phyloP scores from a whole-genome alignment of 257 asterid genomes.

The Echites panduratus region DNA sequence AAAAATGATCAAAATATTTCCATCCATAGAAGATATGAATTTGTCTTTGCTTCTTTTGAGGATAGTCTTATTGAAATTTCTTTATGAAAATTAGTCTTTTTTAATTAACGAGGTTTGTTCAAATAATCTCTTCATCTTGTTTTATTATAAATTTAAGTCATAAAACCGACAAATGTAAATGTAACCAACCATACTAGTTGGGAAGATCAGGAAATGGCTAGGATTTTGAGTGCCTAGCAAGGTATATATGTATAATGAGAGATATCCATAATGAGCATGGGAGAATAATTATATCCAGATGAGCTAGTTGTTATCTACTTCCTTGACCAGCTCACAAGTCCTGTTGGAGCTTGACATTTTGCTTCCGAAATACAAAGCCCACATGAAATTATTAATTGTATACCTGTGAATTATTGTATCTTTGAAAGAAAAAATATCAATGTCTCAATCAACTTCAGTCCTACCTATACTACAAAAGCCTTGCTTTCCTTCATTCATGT shows the following conservation, averaged over 20 bases:
- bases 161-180: too few relatives aligned
- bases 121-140: too few relatives aligned
- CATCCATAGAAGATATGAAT: neutral
- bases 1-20: neutral
- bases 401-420: conserved; percentile 22
- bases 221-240: neutral
- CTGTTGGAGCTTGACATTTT: conserved; percentile 42
- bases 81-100: too few relatives aligned
- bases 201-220: neutral
- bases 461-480: conserved; percentile 30
- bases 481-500: conserved; percentile 17
- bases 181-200: too few relatives aligned
- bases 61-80: too few relatives aligned
- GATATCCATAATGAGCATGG: neutral
- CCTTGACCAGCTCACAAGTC: conserved; percentile 48
- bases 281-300: neutral
- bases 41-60: too few relatives aligned
- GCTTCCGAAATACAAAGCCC: conserved; percentile 43
- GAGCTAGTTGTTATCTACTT: conserved; percentile 33
- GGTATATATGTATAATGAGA: neutral
- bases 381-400: conserved; percentile 34
- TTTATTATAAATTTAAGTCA: too few relatives aligned
- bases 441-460: conserved; percentile 32
- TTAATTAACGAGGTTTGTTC: too few relatives aligned
- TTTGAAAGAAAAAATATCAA: conserved; percentile 27